A percentile compares a stretch with the other conserved stretches of the same genome.
Evolutionary conservation across 2,329 filamentous ascomycete genomes (phyloP).

Genomic region (Dactylellina parvicollis): DNA sequence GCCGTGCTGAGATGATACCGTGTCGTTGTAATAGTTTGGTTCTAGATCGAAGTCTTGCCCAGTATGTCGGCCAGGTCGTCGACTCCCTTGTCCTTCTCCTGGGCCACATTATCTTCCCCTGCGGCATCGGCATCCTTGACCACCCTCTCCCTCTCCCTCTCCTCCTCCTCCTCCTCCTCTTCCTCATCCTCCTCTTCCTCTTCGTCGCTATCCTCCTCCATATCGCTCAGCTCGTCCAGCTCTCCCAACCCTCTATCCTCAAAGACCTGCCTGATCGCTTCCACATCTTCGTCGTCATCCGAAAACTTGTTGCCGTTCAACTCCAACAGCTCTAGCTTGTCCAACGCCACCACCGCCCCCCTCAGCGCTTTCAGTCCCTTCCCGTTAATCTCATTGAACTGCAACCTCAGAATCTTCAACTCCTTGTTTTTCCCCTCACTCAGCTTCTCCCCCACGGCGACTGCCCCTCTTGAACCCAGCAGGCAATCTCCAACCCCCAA

Average conservation of each 20-base stretch:
- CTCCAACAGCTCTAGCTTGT: slow-evolving; percentile 83
- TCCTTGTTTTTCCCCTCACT: slow-evolving; percentile 78
- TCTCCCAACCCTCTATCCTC: slow-evolving; percentile 75
- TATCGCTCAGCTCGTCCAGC: slow-evolving; percentile 84
- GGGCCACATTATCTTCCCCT: slow-evolving; percentile 77
- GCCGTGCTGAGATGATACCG: too few relatives aligned
- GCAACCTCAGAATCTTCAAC: slow-evolving; percentile 81
- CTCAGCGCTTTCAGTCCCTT: slow-evolving; percentile 77
- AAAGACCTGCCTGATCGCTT: slow-evolving; percentile 78
- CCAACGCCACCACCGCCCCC: slow-evolving; percentile 75
- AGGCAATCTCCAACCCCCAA: slow-evolving; percentile 90
- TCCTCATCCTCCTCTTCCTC: slow-evolving; percentile 76
- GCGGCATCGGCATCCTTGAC: slow-evolving; percentile 76
- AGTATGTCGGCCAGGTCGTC: slow-evolving; percentile 57
- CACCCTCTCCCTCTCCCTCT: slow-evolving; percentile 76
- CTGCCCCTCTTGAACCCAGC: slow-evolving; percentile 78
- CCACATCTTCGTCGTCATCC: slow-evolving; percentile 83
- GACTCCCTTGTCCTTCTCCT: slow-evolving; percentile 67
- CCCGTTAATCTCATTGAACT: slow-evolving; percentile 93
- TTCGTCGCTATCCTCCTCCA: slow-evolving; percentile 77
- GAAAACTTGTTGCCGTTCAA: slow-evolving; percentile 95
- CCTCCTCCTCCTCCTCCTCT: slow-evolving; percentile 71
- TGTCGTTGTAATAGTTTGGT: slow-evolving; percentile 5
- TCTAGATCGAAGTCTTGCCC: slow-evolving; percentile 54
- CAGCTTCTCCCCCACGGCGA: slow-evolving; percentile 78